These are phyloP conservation scores for Pyrus communis DNA, from an alignment of 306 rosid species.

Conservation along the genomic window DNA sequence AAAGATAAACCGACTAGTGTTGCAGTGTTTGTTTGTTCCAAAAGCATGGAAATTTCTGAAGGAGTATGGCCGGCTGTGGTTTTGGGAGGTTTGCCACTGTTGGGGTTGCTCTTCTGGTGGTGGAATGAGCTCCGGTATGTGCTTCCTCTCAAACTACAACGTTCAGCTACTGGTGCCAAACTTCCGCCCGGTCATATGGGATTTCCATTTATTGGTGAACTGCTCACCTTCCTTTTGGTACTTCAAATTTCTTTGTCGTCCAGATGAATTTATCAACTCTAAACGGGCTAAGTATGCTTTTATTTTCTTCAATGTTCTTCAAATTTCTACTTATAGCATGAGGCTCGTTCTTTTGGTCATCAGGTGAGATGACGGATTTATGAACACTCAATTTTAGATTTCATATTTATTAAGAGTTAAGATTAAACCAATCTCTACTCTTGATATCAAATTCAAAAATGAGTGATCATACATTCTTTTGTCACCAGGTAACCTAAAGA, in stretches of 20 bases:
- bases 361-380: too few species aligned
- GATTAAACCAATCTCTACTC: too few species aligned
- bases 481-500: too few species aligned
- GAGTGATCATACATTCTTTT: too few species aligned
- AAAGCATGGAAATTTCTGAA: not conserved
- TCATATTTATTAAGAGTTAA: too few species aligned
- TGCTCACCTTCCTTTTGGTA: constrained; percentile 24
- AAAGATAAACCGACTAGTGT: too few species aligned
- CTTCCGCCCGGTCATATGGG: constrained; percentile 17
- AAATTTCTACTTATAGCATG: too few species aligned
- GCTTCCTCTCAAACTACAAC: not conserved
- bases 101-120: constrained; percentile 16
- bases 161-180: not conserved
- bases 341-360: too few species aligned
- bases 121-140: constrained; percentile 28
- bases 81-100: constrained; percentile 13
- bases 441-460: too few species aligned
- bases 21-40: too few species aligned
- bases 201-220: constrained; percentile 8
- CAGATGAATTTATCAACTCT: constrained; percentile 26
- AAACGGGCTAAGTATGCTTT: constrained; percentile 28
- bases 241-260: constrained; percentile 41
- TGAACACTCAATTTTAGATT: too few species aligned
- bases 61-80: constrained; percentile 2
- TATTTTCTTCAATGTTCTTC: not conserved